These are phyloP conservation scores for Phylloboletellus chloephorus DNA, from an alignment of 1,284 basidiomycete genomes.

Conservation along the genomic window DNA sequence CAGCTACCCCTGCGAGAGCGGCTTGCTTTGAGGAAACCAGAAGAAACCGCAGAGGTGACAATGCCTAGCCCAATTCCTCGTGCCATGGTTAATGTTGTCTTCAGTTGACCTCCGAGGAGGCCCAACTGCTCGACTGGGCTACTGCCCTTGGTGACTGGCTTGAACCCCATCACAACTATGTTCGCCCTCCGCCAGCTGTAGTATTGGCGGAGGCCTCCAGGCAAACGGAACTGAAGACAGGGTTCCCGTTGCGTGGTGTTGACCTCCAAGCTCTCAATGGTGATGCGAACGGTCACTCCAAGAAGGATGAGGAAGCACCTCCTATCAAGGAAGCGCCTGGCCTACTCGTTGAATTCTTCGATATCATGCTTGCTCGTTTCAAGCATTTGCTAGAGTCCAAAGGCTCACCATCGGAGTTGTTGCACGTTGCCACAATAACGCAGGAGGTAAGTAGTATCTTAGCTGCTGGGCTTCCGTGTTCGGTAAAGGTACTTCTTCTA, in stretches of 20 bases:
- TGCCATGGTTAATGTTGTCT: conserved; percentile 5
- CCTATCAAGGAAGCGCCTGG: conserved; percentile 55
- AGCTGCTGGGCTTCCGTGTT: conserved; percentile 1
- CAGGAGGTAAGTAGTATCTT: conserved; percentile 53
- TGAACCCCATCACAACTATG: conserved; percentile 65
- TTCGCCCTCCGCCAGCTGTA: conserved; percentile 59
- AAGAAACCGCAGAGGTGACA: conserved; percentile 53
- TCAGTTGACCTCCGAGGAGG: conserved; percentile 63
- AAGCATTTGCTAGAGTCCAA: conserved; percentile 36
- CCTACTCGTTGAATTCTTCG: conserved; percentile 53
- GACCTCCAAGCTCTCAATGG: conserved; percentile 46
- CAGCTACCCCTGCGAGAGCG: conserved; percentile 53
- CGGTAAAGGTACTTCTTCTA: conserved; percentile 25
- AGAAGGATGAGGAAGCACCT: conserved; percentile 67
- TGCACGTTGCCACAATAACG: conserved; percentile 65
- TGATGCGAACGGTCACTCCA: conserved; percentile 45
- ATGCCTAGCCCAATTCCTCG: neutral
- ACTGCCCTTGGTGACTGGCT: conserved; percentile 64
- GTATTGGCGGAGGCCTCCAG: conserved; percentile 70
- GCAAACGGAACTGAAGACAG: conserved; percentile 62
- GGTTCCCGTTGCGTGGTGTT: conserved; percentile 58
- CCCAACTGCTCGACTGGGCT: conserved; percentile 51
- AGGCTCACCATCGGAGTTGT: conserved; percentile 42
- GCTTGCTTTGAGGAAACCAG: conserved; percentile 43
- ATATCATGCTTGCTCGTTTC: conserved; percentile 52